Base-by-base conservation (phyloP, 2,329 filamentous ascomycete species). In the Cytospora chrysosperma region DNA sequence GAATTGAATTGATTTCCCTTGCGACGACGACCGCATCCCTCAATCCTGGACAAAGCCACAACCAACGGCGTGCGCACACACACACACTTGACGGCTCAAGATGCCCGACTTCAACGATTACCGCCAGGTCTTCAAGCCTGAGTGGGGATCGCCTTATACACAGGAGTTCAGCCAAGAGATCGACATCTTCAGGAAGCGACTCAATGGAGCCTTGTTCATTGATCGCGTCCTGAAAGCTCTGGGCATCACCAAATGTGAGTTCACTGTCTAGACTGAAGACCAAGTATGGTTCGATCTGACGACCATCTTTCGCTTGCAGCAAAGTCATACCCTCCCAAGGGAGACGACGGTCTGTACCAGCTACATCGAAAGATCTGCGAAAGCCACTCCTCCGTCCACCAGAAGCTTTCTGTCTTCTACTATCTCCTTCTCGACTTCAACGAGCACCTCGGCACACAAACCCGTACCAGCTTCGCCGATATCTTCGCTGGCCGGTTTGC, bases 381-480 rank as follows among this genome's bases (percentile, higher is more conserved):
- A 28, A 85, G 78, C 60, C 79, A 78, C 56, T 86, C 89, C 69
- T 84, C 88, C 9, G 81, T 85, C 60, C 89, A 93, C 74, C 88
- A 93, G 77, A 93, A 93, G 74, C 86, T 93, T 68, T 91, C 92
- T 21, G 83, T 95, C 55, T 81, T 96, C 67, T 96, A 91, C 80
- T 96, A 96, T 74, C 79, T 96, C 47, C 82, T 96, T 3, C 88
- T 92, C 71, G 91, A 96, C 73, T 85, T 89, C 72, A 85, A 89
- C 70, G 76, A 79, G 47, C 75, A 78, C 30, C 79, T 83, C 58
- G 79, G 81, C 24, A 43, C 59, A 17, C 30, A 60, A 61, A 68
- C 32, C 79, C 81, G 4, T 75, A 82, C 21, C 80, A 83, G 40
- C 70, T 79, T 62, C 8, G 80, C 87, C 2, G 80, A 82, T 24